These are phyloP conservation scores for Hypomontagnella monticulosa DNA, from an alignment of 495 filamentous ascomycete genomes.

Conservation along the genomic window DNA sequence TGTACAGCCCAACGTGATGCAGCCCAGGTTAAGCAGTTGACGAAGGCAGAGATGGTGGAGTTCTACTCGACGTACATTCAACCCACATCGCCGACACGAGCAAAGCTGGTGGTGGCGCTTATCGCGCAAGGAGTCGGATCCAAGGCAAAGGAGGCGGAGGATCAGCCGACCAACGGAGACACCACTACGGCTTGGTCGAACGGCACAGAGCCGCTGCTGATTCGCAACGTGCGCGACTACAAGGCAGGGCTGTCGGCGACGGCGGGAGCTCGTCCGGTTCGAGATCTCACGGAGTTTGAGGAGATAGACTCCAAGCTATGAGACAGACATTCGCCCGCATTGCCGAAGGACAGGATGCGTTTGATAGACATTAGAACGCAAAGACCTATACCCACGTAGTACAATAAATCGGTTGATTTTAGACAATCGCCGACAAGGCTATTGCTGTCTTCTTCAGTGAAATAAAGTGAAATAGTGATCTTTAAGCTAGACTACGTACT, in stretches of 20 bases:
- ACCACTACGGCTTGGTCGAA: conserved; percentile 46
- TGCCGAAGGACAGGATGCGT: conserved; percentile 16
- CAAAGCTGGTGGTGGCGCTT: conserved; percentile 85
- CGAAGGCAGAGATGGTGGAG: conserved; percentile 77
- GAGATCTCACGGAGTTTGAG: conserved; percentile 81
- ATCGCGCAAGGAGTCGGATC: conserved; percentile 71
- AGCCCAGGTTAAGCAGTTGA: conserved; percentile 74
- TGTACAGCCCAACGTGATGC: conserved; percentile 76
- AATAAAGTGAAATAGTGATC: not conserved
- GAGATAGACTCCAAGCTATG: conserved; percentile 81
- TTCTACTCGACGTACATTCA: conserved; percentile 84
- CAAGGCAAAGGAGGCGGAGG: conserved; percentile 50
- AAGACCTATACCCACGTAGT: conserved; percentile 34
- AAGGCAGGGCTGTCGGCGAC: conserved; percentile 76
- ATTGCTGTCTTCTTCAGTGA: conserved; percentile 5
- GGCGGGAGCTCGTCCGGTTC: conserved; percentile 74
- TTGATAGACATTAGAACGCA: conserved; percentile 28
- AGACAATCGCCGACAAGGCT: not conserved
- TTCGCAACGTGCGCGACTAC: conserved; percentile 79
- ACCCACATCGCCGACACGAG: conserved; percentile 74
- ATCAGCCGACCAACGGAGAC: conserved; percentile 52
- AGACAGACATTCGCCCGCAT: conserved; percentile 1
- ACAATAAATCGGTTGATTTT: conserved; percentile 14
- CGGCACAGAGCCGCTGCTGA: conserved; percentile 59
- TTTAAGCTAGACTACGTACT: not conserved